Evolutionary conservation across 257 asterid genomes (phyloP), one percentile per base, ranked within the genome.

Genomic region (Jacaranda copaia): DNA sequence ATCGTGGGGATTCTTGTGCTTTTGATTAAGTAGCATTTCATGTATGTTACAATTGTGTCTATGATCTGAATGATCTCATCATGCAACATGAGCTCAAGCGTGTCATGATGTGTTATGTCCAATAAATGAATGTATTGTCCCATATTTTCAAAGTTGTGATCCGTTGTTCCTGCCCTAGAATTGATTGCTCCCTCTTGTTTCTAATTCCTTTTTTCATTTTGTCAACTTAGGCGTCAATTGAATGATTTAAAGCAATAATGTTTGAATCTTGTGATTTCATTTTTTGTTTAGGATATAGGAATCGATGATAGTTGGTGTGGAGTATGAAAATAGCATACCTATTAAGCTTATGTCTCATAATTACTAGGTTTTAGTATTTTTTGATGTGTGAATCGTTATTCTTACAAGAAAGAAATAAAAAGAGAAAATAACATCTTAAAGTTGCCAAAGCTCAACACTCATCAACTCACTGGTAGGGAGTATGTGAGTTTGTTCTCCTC

Each of bases 1-100:
- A 57, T 38, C 45, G 35, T 63, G 49, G 78, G 49, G 61, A 46
- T 70, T 64, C 15, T 53, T 68, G 70, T 72, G 61, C 56, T 38
- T 77, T 45, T 25, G 55, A 49, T 18, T 45, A n/a, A 69, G 32
- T 46, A 49, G 43, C 15, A 25, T 49, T 74, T 78, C 9, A 39
- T 62, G 75, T 16, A 19, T 63, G 32, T 80, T 73, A 16, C 55
- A 35, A n/a, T 38, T 19, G 18, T 53, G 72, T 51, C 15, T 63
- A 18, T 51, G 40, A 68, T 51, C 19, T 7, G 18, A 52, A 59
- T 65, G 63, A 58, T 48, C 10, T 53, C 14, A 32, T 71, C 35
- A 36, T 42, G 12, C n/a, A 0, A 9, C 6, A 53, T 62, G 35
- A 38, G 70, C 46, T 75, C 25, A 60, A 32, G 52, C 39, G 51